Percentiles rank a stretch among this genome's conserved stretches.
Evolutionary conservation across 78 protist genomes (phyloP).

Genomic region (Parvularia atlantis): DNA sequence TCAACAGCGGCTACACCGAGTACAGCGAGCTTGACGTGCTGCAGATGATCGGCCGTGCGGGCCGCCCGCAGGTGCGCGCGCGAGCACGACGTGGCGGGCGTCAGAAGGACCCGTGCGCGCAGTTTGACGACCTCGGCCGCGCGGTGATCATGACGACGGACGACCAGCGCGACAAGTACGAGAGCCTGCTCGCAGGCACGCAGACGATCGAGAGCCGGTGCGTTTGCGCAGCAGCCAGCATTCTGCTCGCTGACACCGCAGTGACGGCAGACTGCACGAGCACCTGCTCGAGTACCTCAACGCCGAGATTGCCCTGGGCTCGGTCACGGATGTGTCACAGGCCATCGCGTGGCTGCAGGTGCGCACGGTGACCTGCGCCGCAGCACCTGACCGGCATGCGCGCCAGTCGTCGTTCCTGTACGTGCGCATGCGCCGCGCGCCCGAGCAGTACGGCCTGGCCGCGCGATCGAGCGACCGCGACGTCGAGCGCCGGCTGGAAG

Average conservation of each 20-base stretch:
- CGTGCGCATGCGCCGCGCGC: slow-evolving; percentile 6
- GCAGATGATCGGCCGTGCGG: too few species aligned
- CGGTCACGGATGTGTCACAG: not conserved
- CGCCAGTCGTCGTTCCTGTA: slow-evolving; percentile 29
- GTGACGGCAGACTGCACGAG: not conserved
- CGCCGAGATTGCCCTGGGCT: slow-evolving; percentile 29
- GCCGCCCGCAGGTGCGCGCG: slow-evolving; percentile 19
- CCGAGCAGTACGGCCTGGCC: slow-evolving; percentile 14
- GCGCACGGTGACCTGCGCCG: too few species aligned
- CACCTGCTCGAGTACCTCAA: slow-evolving; percentile 40
- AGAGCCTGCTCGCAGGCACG: not conserved
- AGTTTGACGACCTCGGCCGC: not conserved
- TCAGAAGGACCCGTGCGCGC: too few species aligned
- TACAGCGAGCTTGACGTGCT: not conserved
- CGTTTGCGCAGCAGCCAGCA: too few species aligned
- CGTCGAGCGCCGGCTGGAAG: not conserved
- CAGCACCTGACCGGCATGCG: too few species aligned
- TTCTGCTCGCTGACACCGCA: too few species aligned
- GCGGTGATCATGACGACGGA: not conserved
- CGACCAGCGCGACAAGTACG: not conserved
- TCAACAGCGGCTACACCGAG: slow-evolving; percentile 4
- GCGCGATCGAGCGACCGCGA: too few species aligned
- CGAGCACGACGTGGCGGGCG: too few species aligned
- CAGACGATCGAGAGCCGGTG: slow-evolving; percentile 19
- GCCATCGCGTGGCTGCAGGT: slow-evolving; percentile 33